Percentiles rank a stretch among this genome's conserved stretches.
phyloP scores from a whole-genome alignment of 345 rosid species.

The Pseudoturritis turrita region DNA sequence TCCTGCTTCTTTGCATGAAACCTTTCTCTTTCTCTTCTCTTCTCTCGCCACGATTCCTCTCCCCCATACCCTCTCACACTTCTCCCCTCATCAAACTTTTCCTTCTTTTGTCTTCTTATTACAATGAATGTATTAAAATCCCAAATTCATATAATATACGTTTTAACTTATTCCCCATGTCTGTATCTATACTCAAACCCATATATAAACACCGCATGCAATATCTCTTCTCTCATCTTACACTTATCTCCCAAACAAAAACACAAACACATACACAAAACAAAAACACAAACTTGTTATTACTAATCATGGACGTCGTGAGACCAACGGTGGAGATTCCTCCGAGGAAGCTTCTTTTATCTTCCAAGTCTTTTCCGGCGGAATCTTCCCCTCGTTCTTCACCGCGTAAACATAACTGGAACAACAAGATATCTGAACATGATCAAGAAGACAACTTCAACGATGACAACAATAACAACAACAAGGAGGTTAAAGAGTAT shows the following conservation, averaged over 20 bases:
- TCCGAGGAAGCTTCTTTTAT: conserved; percentile 28
- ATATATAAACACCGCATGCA: conserved; percentile 14
- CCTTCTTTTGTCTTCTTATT: conserved; percentile 23
- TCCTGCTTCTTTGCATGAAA: conserved; percentile 38
- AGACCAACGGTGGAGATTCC: conserved; percentile 32
- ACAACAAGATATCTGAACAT: conserved; percentile 21
- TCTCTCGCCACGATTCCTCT: conserved; percentile 26
- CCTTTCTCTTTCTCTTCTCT: conserved; percentile 23
- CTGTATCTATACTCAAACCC: conserved; percentile 17
- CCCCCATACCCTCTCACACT: conserved; percentile 30
- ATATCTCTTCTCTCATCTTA: not conserved
- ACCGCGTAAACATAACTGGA: conserved; percentile 30
- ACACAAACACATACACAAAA: not conserved
- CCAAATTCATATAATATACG: too few species aligned
- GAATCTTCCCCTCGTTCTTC: conserved; percentile 25
- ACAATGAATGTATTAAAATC: not conserved
- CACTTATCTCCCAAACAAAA: not conserved
- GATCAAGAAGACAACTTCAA: conserved; percentile 1
- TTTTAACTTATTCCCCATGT: conserved; percentile 23
- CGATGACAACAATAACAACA: not conserved
- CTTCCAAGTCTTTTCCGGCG: conserved; percentile 17
- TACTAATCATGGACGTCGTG: conserved; percentile 22
- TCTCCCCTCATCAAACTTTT: not conserved
- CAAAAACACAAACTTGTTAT: not conserved
- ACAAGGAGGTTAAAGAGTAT: conserved; percentile 14